Base-by-base conservation (phyloP, 2,329 filamentous ascomycete species). In the Aspergillus alliaceus region DNA sequence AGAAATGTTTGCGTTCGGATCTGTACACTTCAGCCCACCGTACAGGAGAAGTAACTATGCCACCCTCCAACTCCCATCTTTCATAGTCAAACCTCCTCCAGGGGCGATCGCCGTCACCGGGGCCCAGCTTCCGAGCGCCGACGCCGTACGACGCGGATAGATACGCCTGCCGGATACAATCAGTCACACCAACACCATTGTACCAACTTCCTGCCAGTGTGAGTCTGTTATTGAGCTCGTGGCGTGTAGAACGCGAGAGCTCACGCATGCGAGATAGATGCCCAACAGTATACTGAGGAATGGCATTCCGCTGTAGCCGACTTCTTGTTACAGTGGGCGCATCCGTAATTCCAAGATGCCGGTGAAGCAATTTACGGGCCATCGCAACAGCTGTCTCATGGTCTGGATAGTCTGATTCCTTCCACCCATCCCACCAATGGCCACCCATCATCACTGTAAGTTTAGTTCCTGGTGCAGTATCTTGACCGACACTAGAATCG, bases 361-460 rank as follows among this genome's bases (percentile, higher is more conserved):
- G 83, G 60, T 83, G 76, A 1, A 97, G 78, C 6, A 96, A 79
- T 1, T 79, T 75, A 59, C 84, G 84, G 32, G 93, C 91, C 83
- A 93, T 89, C 6, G 75, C 70, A 25, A 90, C 77, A 15, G 86
- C 91, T 63, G 90, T 82, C 14, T 87, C 79, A 59, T 87, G 81
- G 51, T 83, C 78, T 0, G 91, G 92, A 56, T 84, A 85, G 37
- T 79, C 76, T 2, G 74, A 67, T 49, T 69, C 46, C 63, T 66
- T 68, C 78, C 82, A 86, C 57, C 79, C 83, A 71, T 91, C 82
- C 91, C 91, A 98, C 84, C 90, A 91, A 76, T 97, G 92, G 1
- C 95, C 95, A 58, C 95, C 95, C 56, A 99, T 80, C 86, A 99
- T 96, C 65, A 98, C 90, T 15, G 93, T 96, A 53, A 98, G 76